Evolutionary conservation across 78 protist genomes (phyloP).

Genomic region (Salpingoeca rosetta): DNA sequence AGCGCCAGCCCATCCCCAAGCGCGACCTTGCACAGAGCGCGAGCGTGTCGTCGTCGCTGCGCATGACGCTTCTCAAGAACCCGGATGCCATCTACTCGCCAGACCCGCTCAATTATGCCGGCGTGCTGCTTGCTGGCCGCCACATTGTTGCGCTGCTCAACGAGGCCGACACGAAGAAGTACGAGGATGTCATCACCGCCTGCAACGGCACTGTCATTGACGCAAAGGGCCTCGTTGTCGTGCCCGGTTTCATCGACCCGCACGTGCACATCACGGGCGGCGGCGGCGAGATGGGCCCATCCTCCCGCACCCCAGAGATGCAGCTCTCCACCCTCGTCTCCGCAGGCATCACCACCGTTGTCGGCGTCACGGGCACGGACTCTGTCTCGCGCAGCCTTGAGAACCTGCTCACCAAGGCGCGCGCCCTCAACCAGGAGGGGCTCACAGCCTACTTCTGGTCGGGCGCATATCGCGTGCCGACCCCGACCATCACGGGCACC

Average conservation of each 20-base stretch:
- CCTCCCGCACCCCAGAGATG: slow-evolving; percentile 3
- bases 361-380: slow-evolving; percentile 26
- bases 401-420: background rate
- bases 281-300: slow-evolving; percentile 24
- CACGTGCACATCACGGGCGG: slow-evolving; percentile 28
- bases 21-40: too few species aligned
- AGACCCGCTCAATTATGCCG: background rate
- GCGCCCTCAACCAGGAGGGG: slow-evolving; percentile 7
- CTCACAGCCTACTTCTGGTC: slow-evolving; percentile 14
- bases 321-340: background rate
- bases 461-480: slow-evolving; percentile 11
- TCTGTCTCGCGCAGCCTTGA: background rate
- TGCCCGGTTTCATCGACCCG: slow-evolving; percentile 15
- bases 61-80: background rate
- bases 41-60: background rate
- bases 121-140: background rate
- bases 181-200: background rate
- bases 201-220: background rate
- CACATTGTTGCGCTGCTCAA: background rate
- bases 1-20: background rate
- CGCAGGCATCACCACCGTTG: slow-evolving; percentile 17
- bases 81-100: background rate
- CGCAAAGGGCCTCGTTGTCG: background rate
- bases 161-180: background rate
- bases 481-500: slow-evolving; percentile 1